phyloP scores from a whole-genome alignment of 2,329 filamentous ascomycete genomes.

The Rugonectria rugulosa region DNA sequence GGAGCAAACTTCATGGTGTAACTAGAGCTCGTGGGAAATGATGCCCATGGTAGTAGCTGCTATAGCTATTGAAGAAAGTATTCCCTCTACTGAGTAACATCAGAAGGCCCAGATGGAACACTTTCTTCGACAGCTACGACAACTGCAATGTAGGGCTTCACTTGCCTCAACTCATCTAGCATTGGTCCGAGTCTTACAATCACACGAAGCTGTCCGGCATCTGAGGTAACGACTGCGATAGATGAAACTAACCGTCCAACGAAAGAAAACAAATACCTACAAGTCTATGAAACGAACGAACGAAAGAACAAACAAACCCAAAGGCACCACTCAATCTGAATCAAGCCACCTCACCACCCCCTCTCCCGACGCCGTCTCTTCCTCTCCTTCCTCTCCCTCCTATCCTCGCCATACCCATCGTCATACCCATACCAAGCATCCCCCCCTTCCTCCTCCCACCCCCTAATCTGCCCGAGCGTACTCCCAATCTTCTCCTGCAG shows the following conservation, averaged over 20 bases:
- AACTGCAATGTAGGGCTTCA: no score
- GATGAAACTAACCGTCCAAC: slow-evolving; percentile 1
- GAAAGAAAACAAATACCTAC: neutral
- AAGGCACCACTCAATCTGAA: neutral
- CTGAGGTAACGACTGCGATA: neutral
- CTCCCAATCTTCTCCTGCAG: slow-evolving; percentile 37
- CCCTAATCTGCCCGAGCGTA: slow-evolving; percentile 34
- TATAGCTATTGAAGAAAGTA: no score
- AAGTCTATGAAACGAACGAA: slow-evolving; percentile 16
- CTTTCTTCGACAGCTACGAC: no score
- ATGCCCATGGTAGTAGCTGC: no score
- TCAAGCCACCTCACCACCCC: slow-evolving; percentile 7
- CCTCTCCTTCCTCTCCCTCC: slow-evolving; percentile 20
- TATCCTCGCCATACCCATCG: slow-evolving; percentile 1
- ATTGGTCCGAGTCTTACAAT: no score
- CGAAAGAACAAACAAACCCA: neutral
- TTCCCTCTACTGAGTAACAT: no score
- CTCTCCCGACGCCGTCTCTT: slow-evolving; percentile 21
- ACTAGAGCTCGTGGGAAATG: no score
- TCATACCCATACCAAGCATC: neutral
- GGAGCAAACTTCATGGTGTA: neutral
- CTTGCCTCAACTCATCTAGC: no score
- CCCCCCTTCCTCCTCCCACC: slow-evolving; percentile 23
- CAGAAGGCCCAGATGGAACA: no score
- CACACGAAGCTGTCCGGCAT: no score